phyloP scores from a whole-genome alignment of 148 eudicot genomes.

The Drosera capensis region DNA sequence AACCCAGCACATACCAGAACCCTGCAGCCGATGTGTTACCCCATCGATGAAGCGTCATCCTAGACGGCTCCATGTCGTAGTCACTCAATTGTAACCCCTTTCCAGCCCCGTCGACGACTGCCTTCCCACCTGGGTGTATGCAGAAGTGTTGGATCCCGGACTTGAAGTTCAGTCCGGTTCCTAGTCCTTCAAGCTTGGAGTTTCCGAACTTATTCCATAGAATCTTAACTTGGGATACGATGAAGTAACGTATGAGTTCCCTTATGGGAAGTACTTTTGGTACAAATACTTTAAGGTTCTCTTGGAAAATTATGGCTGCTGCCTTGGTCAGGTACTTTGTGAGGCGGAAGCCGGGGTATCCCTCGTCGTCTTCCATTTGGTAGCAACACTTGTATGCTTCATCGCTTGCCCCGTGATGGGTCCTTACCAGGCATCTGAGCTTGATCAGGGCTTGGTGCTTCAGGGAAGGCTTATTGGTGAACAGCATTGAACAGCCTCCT shows the following conservation, averaged over 20 bases:
- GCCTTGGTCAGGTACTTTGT: constrained; percentile 42
- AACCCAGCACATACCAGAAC: constrained; percentile 81
- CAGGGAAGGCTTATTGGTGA: constrained; percentile 34
- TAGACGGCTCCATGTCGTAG: constrained; percentile 63
- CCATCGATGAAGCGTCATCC: constrained; percentile 76
- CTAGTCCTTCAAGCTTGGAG: constrained; percentile 12
- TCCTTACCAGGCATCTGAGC: constrained; percentile 44
- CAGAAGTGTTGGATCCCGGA: constrained; percentile 63
- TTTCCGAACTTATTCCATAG: constrained; percentile 8
- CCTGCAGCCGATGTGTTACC: constrained; percentile 84
- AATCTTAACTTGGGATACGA: constrained; percentile 10
- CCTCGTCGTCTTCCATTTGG: constrained; percentile 48
- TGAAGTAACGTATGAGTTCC: constrained; percentile 31
- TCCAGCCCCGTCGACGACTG: constrained; percentile 60
- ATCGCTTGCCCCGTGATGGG: constrained; percentile 49
- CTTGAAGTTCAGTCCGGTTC: constrained; percentile 36
- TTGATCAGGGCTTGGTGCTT: constrained; percentile 29
- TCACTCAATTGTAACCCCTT: constrained; percentile 38
- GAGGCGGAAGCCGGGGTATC: constrained; percentile 44
- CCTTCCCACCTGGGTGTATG: constrained; percentile 79
- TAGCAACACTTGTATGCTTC: constrained; percentile 66
- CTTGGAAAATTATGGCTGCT: constrained; percentile 36
- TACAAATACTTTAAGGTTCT: constrained; percentile 30
- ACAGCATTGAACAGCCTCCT: constrained; percentile 75
- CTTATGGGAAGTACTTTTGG: constrained; percentile 40